These are phyloP conservation scores for Atkinsonella hypoxylon DNA, from an alignment of 2,329 filamentous ascomycete species.

Conservation along the genomic window DNA sequence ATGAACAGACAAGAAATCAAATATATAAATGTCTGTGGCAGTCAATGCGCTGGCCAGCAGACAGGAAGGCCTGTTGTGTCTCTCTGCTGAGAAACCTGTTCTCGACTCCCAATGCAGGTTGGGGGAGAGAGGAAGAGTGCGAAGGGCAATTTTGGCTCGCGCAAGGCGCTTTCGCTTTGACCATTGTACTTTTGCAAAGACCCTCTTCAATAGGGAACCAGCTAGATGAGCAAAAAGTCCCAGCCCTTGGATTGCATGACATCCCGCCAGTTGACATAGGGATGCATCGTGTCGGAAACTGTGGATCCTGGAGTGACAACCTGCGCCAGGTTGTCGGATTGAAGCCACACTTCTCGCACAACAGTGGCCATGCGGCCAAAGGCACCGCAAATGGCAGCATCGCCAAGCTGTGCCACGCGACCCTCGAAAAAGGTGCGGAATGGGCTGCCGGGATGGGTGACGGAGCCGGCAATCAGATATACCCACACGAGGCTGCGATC, in stretches of 20 bases:
- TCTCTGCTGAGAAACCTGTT: too few species aligned
- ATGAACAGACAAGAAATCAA: conserved; percentile 12
- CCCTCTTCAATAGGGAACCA: too few species aligned
- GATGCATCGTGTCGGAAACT: conserved; percentile 30
- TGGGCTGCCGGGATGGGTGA: conserved; percentile 56
- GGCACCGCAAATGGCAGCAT: conserved; percentile 67
- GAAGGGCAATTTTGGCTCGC: too few species aligned
- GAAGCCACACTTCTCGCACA: conserved; percentile 73
- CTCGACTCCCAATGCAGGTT: too few species aligned
- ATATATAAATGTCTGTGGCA: not conserved
- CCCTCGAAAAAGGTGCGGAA: conserved; percentile 73
- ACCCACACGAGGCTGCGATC: conserved; percentile 92
- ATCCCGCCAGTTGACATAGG: conserved; percentile 86
- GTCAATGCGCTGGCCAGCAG: too few species aligned
- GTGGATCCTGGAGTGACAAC: conserved; percentile 24
- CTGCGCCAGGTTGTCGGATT: conserved; percentile 46
- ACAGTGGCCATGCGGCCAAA: conserved; percentile 74
- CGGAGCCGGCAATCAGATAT: conserved; percentile 73
- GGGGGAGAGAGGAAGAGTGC: too few species aligned
- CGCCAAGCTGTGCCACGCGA: conserved; percentile 61
- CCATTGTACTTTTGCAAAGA: too few species aligned
- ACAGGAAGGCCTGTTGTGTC: too few species aligned
- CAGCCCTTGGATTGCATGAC: conserved; percentile 84
- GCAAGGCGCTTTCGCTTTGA: too few species aligned
- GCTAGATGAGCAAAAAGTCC: conserved; percentile 83